phyloP scores from a whole-genome alignment of 2,329 filamentous ascomycete genomes.

The Lasiodiplodia gonubiensis region DNA sequence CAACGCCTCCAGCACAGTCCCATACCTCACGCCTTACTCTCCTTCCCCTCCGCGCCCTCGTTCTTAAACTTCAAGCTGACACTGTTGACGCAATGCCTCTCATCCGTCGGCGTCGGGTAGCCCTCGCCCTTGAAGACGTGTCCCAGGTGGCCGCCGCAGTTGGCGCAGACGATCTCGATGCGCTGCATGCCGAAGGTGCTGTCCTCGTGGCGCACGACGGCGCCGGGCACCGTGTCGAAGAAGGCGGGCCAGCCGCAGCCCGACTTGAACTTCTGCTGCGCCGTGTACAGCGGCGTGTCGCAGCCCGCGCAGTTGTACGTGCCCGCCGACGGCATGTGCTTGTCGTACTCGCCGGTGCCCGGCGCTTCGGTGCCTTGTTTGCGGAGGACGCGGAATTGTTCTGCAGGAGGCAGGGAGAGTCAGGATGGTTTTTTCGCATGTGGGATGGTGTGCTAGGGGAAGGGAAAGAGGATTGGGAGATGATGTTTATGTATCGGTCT shows the following conservation, averaged over 20 bases:
- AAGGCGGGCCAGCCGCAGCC: constrained; percentile 98
- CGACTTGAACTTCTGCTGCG: constrained; percentile 92
- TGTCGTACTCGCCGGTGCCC: constrained; percentile 82
- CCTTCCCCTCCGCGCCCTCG: constrained; percentile 24
- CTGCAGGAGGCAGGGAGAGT: constrained; percentile 53
- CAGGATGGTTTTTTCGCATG: background rate
- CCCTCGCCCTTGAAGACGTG: constrained; percentile 93
- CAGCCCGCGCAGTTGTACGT: constrained; percentile 90
- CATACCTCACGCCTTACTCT: constrained; percentile 19
- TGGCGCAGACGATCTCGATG: constrained; percentile 92
- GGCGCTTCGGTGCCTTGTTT: constrained; percentile 89
- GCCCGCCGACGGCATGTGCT: constrained; percentile 77
- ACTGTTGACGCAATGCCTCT: constrained; percentile 97
- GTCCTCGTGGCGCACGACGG: constrained; percentile 83
- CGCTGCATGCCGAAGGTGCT: constrained; percentile 77
- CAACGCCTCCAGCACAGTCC: background rate
- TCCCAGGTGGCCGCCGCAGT: constrained; percentile 90
- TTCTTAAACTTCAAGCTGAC: constrained; percentile 79
- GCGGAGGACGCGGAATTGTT: constrained; percentile 93
- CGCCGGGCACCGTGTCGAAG: constrained; percentile 91
- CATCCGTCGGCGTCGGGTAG: constrained; percentile 83
- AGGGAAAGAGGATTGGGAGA: background rate
- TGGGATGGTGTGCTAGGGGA: no score
- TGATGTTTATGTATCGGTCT: no score
- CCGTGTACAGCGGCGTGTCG: constrained; percentile 86